These are phyloP conservation scores for Mortierella antarctica DNA, from an alignment of 192 early-diverging fungal genomes.

Conservation along the genomic window DNA sequence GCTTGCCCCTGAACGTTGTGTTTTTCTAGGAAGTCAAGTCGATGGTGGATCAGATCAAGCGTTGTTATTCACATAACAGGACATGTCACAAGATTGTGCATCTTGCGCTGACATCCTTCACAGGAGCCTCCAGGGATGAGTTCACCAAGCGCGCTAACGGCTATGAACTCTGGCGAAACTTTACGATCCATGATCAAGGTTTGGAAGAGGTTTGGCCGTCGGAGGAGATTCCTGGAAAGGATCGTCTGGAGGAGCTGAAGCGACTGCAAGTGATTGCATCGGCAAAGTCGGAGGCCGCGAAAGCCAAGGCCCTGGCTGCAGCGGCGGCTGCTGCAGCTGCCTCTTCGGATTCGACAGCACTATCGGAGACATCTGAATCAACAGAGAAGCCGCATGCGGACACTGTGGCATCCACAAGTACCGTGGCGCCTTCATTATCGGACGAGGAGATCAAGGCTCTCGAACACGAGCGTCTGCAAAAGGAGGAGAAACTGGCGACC, in stretches of 20 bases:
- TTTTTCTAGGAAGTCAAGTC: conserved; percentile 70
- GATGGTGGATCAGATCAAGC: conserved; percentile 75
- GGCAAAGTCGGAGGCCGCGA: conserved; percentile 32
- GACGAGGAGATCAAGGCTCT: conserved; percentile 15
- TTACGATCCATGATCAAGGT: conserved; percentile 45
- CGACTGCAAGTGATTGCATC: conserved; percentile 19
- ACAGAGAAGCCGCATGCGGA: not conserved
- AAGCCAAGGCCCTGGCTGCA: conserved; percentile 30
- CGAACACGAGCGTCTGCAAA: conserved; percentile 33
- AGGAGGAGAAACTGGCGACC: conserved; percentile 40
- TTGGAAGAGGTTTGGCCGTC: conserved; percentile 50
- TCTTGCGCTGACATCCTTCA: conserved; percentile 71
- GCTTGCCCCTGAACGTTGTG: not conserved
- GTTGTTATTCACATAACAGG: conserved; percentile 81
- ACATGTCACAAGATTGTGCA: conserved; percentile 60
- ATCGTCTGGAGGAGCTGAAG: conserved; percentile 53
- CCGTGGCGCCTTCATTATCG: not conserved
- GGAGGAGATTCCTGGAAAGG: conserved; percentile 43
- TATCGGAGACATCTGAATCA: conserved; percentile 1
- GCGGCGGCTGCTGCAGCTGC: not conserved
- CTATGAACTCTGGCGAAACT: conserved; percentile 65
- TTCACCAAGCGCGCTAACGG: conserved; percentile 57
- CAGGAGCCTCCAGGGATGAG: conserved; percentile 58
- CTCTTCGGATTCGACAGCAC: not conserved
- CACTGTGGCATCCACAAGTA: not conserved